phyloP scores from a whole-genome alignment of 805 yeast species.

The Metschnikowia lachancei region DNA sequence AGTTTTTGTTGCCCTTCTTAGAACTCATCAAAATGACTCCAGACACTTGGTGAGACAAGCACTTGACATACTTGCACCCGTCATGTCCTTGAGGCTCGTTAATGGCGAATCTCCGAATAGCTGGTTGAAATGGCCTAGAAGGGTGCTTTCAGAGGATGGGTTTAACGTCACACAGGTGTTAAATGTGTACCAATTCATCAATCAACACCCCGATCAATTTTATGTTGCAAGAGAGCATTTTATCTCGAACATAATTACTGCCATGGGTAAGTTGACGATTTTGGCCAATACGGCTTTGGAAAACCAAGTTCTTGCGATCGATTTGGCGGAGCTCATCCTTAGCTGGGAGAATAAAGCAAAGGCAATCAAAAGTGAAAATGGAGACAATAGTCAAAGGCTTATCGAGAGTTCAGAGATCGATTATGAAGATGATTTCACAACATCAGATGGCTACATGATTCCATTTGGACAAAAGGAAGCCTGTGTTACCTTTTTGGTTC shows the following conservation, averaged over 20 bases:
- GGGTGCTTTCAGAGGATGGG: conserved; percentile 88
- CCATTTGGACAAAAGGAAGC: conserved; percentile 85
- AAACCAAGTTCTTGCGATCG: conserved; percentile 82
- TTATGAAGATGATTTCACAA: conserved; percentile 36
- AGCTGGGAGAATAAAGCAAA: conserved; percentile 62
- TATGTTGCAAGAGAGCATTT: conserved; percentile 86
- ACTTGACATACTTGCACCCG: conserved; percentile 84
- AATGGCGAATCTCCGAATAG: conserved; percentile 52
- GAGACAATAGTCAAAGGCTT: background rate
- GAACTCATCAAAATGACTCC: conserved; percentile 83
- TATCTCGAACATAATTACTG: conserved; percentile 81
- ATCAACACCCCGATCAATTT: conserved; percentile 80
- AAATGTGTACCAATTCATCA: conserved; percentile 84
- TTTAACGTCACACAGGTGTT: conserved; percentile 81
- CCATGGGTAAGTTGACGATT: conserved; percentile 86
- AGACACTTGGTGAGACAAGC: conserved; percentile 83
- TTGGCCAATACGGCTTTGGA: conserved; percentile 75
- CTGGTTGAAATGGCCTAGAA: conserved; percentile 94
- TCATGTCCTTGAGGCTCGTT: conserved; percentile 64
- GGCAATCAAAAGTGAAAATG: background rate
- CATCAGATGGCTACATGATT: conserved; percentile 52
- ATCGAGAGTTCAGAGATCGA: background rate
- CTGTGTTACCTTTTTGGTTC: conserved; percentile 80
- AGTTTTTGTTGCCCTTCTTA: conserved; percentile 83
- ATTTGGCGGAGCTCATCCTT: conserved; percentile 78